phyloP scores from a whole-genome alignment of 176 grass and related monocot species.

The Lolium perenne region DNA sequence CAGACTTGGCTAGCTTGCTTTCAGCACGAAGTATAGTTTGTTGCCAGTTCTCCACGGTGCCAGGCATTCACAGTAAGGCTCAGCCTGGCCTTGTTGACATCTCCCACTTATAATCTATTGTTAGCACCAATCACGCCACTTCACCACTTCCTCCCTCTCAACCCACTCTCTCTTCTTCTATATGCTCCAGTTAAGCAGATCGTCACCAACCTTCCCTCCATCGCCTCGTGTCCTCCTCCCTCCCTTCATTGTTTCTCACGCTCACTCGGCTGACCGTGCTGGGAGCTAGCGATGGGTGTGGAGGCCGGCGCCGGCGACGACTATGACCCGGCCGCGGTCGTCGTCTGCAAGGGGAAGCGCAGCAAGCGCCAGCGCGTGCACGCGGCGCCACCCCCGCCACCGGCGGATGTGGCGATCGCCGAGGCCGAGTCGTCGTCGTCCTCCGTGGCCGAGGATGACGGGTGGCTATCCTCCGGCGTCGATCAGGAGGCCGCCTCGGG shows the following conservation, averaged over 20 bases:
- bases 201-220: slow-evolving; percentile 44
- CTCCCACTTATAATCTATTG: slow-evolving; percentile 40
- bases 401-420: neutral
- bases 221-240: neutral
- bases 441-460: slow-evolving; percentile 16
- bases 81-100: slow-evolving; percentile 51
- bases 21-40: slow-evolving; percentile 9
- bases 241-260: neutral
- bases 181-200: neutral
- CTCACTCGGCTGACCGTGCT: neutral
- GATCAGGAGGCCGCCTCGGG: slow-evolving; percentile 32
- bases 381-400: neutral
- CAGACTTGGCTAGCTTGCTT: neutral
- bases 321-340: neutral
- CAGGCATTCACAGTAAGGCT: slow-evolving; percentile 1
- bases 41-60: slow-evolving; percentile 16
- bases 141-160: slow-evolving; percentile 44
- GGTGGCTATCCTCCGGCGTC: slow-evolving; percentile 26
- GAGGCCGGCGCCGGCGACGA: slow-evolving; percentile 40
- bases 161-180: slow-evolving; percentile 11
- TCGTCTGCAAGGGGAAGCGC: slow-evolving; percentile 73
- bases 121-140: neutral
- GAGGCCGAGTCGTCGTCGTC: slow-evolving; percentile 31
- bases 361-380: slow-evolving; percentile 68
- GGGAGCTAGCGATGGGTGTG: slow-evolving; percentile 30